Evolutionary conservation across 805 yeast genomes (phyloP).

Genomic region (Saccharomycopsis lassenensis): DNA sequence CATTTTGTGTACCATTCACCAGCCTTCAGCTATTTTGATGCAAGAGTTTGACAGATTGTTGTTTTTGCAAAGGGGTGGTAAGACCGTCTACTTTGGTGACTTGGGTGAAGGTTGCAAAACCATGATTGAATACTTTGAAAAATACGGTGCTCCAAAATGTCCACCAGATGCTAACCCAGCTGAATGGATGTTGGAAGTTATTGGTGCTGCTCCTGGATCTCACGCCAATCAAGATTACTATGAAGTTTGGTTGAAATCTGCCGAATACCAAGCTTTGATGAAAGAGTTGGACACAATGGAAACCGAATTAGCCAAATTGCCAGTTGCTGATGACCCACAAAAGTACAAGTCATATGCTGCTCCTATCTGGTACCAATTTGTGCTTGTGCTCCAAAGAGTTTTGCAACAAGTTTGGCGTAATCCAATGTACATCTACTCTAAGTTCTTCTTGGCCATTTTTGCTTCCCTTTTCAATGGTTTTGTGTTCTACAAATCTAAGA

Average conservation of each 20-base stretch:
- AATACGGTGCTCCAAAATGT: constrained; percentile 62
- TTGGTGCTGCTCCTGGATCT: constrained; percentile 78
- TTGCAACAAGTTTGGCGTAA: constrained; percentile 56
- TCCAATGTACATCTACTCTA: constrained; percentile 49
- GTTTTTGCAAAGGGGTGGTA: constrained; percentile 64
- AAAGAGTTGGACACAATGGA: constrained; percentile 47
- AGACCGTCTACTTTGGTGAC: constrained; percentile 75
- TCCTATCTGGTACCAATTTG: constrained; percentile 29
- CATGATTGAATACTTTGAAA: constrained; percentile 57
- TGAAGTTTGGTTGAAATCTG: constrained; percentile 47
- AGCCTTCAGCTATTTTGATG: constrained; percentile 62
- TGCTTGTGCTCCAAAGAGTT: constrained; percentile 39
- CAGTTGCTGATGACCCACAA: constrained; percentile 24
- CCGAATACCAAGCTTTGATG: constrained; percentile 39
- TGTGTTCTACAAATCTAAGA: constrained; percentile 53
- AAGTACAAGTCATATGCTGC: constrained; percentile 34
- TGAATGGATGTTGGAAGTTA: constrained; percentile 60
- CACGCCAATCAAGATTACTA: constrained; percentile 47
- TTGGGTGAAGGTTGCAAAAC: constrained; percentile 53
- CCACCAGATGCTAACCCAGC: constrained; percentile 56
- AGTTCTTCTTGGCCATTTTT: constrained; percentile 38
- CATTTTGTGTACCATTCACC: constrained; percentile 66
- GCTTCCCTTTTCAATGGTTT: constrained; percentile 57
- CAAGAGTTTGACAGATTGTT: constrained; percentile 58
- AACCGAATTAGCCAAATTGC: constrained; percentile 29